A percentile compares a stretch with the other conserved stretches of the same genome.
Conservation (phyloP, 2,329 filamentous ascomycete species). For the Colletotrichum sp. region DNA sequence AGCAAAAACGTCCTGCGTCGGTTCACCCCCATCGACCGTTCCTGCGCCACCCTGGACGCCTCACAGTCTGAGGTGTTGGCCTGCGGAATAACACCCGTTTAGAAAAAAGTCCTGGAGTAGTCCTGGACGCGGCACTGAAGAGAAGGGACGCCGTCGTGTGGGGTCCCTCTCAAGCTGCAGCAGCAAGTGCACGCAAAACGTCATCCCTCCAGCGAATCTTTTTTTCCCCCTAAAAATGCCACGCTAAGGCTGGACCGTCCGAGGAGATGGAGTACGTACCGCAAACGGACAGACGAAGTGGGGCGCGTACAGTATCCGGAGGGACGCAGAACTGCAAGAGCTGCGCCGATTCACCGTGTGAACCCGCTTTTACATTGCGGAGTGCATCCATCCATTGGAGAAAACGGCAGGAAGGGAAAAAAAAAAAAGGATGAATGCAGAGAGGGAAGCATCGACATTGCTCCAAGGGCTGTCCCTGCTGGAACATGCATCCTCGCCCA, state of each 20-base stretch:
- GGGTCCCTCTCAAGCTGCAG: background rate
- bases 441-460: background rate
- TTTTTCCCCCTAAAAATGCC: background rate
- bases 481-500: background rate
- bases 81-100: background rate
- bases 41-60: background rate
- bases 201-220: slow-evolving; percentile 3
- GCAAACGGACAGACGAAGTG: background rate
- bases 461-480: background rate
- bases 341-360: background rate
- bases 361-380: background rate
- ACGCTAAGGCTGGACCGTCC: slow-evolving; percentile 1
- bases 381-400: background rate
- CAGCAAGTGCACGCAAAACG: background rate
- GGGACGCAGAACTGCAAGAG: background rate
- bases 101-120: background rate
- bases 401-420: background rate
- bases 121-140: background rate
- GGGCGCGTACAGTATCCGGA: background rate
- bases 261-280: background rate
- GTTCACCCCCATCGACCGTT: background rate
- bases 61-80: background rate
- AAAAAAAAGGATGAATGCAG: background rate
- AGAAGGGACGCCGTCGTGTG: background rate
- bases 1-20: background rate